phyloP scores from a whole-genome alignment of 176 grass and related monocot genomes.

The Rhynchospora breviuscula region DNA sequence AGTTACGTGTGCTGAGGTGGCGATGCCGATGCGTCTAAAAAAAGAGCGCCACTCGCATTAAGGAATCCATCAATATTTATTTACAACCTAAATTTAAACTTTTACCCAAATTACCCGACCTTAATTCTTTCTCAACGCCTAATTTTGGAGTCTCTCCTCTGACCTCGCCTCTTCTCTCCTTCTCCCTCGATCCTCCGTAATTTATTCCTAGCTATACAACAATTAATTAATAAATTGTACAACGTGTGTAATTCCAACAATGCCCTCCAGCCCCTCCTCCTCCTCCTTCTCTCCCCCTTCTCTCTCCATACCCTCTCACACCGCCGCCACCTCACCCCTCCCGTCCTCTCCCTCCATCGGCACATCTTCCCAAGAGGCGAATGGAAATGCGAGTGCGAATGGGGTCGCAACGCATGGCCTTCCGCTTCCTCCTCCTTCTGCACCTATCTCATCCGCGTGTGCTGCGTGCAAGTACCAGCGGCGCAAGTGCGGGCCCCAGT shows the following conservation, averaged over 20 bases:
- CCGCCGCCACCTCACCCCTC: neutral
- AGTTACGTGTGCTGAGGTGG: conserved; percentile 2
- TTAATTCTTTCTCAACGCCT: neutral
- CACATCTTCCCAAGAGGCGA: neutral
- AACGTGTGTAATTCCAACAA: neutral
- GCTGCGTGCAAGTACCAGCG: conserved; percentile 33
- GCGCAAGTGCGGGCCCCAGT: conserved; percentile 5
- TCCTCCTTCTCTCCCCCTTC: neutral
- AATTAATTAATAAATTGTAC: neutral
- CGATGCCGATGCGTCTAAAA: neutral
- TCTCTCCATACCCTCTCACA: neutral
- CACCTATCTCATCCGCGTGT: conserved; percentile 2
- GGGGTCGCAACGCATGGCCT: neutral
- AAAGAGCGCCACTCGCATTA: neutral
- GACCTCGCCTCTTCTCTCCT: neutral
- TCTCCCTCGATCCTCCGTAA: neutral
- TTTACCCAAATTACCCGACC: neutral
- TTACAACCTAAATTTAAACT: neutral
- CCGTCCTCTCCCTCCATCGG: neutral
- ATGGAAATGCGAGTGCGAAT: neutral
- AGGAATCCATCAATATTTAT: too few species aligned
- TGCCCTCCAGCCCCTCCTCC: neutral
- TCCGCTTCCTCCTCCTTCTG: neutral
- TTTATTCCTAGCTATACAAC: neutral
- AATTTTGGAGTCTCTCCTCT: neutral